phyloP scores from a whole-genome alignment of 768 basidiomycete species.

The Lactifluus echinatus region DNA sequence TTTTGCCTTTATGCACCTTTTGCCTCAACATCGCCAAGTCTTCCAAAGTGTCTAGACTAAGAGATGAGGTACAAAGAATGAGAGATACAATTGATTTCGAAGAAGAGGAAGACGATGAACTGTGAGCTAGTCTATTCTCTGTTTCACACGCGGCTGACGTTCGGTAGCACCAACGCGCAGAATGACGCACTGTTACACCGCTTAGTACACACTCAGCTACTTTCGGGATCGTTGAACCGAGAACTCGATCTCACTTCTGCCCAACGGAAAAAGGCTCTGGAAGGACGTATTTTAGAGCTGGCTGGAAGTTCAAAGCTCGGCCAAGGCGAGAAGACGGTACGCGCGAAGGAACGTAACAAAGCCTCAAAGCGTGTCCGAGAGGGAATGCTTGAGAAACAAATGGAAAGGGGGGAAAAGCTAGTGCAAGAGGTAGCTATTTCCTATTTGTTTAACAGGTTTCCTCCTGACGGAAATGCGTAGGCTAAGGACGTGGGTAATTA shows the following conservation, averaged over 20 bases:
- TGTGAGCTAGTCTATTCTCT: slow-evolving; percentile 29
- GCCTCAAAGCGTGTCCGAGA: slow-evolving; percentile 67
- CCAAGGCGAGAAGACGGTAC: slow-evolving; percentile 57
- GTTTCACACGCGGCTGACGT: not conserved
- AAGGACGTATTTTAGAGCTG: slow-evolving; percentile 69
- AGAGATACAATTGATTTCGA: slow-evolving; percentile 26
- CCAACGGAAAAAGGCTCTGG: slow-evolving; percentile 62
- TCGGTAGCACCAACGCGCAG: slow-evolving; percentile 57
- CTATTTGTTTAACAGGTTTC: not conserved
- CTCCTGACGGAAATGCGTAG: slow-evolving; percentile 30
- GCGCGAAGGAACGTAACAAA: slow-evolving; percentile 55
- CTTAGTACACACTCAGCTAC: slow-evolving; percentile 68
- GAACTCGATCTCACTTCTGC: slow-evolving; percentile 57
- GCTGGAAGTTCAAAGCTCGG: slow-evolving; percentile 62
- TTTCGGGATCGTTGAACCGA: slow-evolving; percentile 62
- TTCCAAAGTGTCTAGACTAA: slow-evolving; percentile 63
- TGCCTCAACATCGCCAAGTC: slow-evolving; percentile 40
- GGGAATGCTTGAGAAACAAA: slow-evolving; percentile 56
- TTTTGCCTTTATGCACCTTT: not conserved
- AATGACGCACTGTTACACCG: slow-evolving; percentile 76
- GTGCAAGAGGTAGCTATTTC: slow-evolving; percentile 56
- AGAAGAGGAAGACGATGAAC: slow-evolving; percentile 47
- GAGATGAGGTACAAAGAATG: slow-evolving; percentile 20
- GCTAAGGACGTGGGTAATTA: slow-evolving; percentile 82
- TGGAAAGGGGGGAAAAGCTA: slow-evolving; percentile 41